Evolutionary conservation across 1,284 basidiomycete genomes (phyloP), one percentile per base, ranked within the genome.

Genomic region (Fomitopsis palustris): DNA sequence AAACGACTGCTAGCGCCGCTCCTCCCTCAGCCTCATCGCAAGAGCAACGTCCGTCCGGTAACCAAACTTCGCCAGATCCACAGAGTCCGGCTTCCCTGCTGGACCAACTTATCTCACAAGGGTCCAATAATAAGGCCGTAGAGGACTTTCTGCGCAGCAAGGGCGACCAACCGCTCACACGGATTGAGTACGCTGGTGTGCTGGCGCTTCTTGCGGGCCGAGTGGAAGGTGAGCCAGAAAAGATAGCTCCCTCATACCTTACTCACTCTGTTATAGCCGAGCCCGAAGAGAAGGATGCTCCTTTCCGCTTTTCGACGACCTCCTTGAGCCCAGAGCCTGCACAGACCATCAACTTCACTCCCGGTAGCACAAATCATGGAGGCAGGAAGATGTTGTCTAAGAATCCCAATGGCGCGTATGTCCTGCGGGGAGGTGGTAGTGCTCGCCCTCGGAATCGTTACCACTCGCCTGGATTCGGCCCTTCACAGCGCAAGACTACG

Each of bases 331-430:
- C 82, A 31, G 71, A 72, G 21, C 81, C 78, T 31, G 77, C 72
- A 47, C 72, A 71, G 39, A 78, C 80, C 12, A 64, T 69, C 56
- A 68, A 66, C 53, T 54, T 69, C 49, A 65, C 69, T 61, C 64
- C 73, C n/a, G 65, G 62, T 19, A 54, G 59, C 27, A 25, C 64
- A 12, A 55, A 56, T 25, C 29, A 45, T 38, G 27, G 61, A 59
- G 74, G 82, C 7, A 76, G 77, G 23, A 85, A 80, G 67, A 83
- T 78, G 12, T 73, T 90, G 9, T 67, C 78, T n/a, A 81, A 76
- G 69, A 91, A 90, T 67, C 88, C 88, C 0, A 90, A 90, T 69
- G 88, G 88, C 17, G 67, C 74, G 29, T 87, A 87, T 70, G 78
- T 79, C 56, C 88, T 85, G 85, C 80, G 84, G 63, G 89, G 88